Evolutionary conservation across 192 early-diverging fungal genomes (phyloP).

Genomic region (Phycomyces blakesleeanus): DNA sequence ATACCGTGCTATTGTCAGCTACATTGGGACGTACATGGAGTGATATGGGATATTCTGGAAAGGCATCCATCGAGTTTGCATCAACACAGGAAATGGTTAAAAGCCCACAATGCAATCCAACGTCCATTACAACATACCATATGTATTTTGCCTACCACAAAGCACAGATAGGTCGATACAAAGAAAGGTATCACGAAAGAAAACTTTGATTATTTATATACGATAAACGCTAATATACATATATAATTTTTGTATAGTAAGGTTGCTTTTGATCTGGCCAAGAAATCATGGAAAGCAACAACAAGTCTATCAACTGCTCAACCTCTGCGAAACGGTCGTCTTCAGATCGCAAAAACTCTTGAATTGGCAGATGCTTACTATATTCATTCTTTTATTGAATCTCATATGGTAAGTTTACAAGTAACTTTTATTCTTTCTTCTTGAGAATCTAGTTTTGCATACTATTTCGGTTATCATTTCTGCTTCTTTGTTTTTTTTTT

Average conservation of each 20-base stretch:
- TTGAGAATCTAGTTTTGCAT: too few species aligned
- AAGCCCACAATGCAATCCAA: slow-evolving; percentile 9
- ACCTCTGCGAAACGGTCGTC: background rate
- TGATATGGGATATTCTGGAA: slow-evolving; percentile 70
- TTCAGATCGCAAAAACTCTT: background rate
- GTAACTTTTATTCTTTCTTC: too few species aligned
- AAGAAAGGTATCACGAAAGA: slow-evolving; percentile 41
- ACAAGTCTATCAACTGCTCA: background rate
- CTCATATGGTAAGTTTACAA: slow-evolving; percentile 1
- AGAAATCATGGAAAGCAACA: background rate
- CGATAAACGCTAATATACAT: too few species aligned
- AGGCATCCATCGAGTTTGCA: slow-evolving; percentile 55
- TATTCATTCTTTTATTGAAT: background rate
- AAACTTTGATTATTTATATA: too few species aligned
- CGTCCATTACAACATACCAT: slow-evolving; percentile 39
- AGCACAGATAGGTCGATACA: slow-evolving; percentile 50
- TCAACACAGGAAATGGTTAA: slow-evolving; percentile 43
- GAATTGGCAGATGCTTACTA: slow-evolving; percentile 11
- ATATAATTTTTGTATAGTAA: slow-evolving; percentile 6
- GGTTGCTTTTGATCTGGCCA: slow-evolving; percentile 6
- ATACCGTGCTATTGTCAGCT: slow-evolving; percentile 9
- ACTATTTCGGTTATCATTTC: too few species aligned
- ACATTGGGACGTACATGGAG: slow-evolving; percentile 56
- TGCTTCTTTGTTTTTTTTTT: too few species aligned
- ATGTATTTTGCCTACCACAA: slow-evolving; percentile 60